Evolutionary conservation across 768 basidiomycete genomes (phyloP).

Genomic region (Suillus bovinus): DNA sequence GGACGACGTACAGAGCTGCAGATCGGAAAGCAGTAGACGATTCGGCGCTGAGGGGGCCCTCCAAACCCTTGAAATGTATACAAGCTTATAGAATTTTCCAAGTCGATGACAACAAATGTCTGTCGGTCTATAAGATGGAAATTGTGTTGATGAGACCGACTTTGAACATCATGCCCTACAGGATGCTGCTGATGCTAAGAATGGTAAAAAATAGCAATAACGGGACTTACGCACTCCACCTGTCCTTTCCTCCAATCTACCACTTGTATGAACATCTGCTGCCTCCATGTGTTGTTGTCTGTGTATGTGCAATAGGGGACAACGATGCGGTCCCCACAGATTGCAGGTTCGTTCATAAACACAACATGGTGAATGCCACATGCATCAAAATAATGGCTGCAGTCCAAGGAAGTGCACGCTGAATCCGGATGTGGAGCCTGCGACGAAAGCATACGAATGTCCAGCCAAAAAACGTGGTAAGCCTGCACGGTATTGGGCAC

Average conservation of each 20-base stretch:
- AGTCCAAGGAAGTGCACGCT: background rate
- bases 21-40: background rate
- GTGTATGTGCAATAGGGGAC: background rate
- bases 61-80: background rate
- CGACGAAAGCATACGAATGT: background rate
- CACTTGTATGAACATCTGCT: background rate
- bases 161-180: background rate
- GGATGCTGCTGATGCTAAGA: background rate
- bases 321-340: background rate
- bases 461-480: background rate
- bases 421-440: background rate
- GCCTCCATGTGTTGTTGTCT: background rate
- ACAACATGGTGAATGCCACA: background rate
- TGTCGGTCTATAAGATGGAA: background rate
- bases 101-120: background rate
- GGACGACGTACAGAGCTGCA: background rate
- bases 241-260: background rate
- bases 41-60: background rate
- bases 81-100: background rate
- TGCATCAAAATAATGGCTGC: background rate
- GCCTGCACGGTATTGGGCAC: background rate
- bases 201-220: background rate
- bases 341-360: background rate
- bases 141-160: background rate
- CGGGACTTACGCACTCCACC: background rate